A percentile compares a stretch with the other conserved stretches of the same genome.
phyloP scores from a whole-genome alignment of 139 green algal genomes.

The Chlorella sp. region DNA sequence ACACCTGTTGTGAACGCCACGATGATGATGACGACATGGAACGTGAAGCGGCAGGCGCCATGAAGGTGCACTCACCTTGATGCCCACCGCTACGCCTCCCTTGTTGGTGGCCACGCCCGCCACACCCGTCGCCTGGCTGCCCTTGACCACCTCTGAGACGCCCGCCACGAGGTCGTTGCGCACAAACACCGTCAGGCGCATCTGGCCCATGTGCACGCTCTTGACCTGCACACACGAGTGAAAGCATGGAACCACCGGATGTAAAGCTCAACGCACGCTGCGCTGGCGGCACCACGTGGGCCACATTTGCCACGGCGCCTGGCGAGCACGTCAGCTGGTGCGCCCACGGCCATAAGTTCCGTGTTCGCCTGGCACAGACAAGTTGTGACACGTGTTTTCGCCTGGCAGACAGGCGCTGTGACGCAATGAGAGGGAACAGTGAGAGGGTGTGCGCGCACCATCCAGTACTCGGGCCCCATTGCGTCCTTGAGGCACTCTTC shows the following conservation, averaged over 20 bases:
- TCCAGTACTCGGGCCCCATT: slow-evolving; percentile 31
- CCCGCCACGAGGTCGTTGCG: slow-evolving; percentile 34
- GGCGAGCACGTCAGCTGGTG: background rate
- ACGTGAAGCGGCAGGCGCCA: too few species aligned
- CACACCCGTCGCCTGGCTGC: slow-evolving; percentile 31
- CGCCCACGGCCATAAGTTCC: too few species aligned
- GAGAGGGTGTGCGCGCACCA: slow-evolving; percentile 7
- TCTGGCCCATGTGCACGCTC: slow-evolving; percentile 55
- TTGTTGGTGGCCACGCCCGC: slow-evolving; percentile 44
- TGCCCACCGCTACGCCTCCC: slow-evolving; percentile 22
- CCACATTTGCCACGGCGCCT: too few species aligned
- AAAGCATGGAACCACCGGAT: background rate
- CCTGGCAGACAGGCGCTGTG: too few species aligned
- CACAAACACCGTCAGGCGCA: slow-evolving; percentile 51
- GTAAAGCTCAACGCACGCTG: too few species aligned
- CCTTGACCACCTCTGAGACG: slow-evolving; percentile 12
- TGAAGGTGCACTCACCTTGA: slow-evolving; percentile 7
- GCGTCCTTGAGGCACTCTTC: slow-evolving; percentile 34
- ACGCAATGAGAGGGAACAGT: too few species aligned
- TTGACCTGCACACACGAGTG: slow-evolving; percentile 15
- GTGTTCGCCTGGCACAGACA: too few species aligned
- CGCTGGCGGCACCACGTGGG: too few species aligned
- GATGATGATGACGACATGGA: too few species aligned
- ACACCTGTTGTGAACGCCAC: too few species aligned
- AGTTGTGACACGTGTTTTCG: too few species aligned